phyloP scores from a whole-genome alignment of 768 basidiomycete species.

The Cyathus striatus region DNA sequence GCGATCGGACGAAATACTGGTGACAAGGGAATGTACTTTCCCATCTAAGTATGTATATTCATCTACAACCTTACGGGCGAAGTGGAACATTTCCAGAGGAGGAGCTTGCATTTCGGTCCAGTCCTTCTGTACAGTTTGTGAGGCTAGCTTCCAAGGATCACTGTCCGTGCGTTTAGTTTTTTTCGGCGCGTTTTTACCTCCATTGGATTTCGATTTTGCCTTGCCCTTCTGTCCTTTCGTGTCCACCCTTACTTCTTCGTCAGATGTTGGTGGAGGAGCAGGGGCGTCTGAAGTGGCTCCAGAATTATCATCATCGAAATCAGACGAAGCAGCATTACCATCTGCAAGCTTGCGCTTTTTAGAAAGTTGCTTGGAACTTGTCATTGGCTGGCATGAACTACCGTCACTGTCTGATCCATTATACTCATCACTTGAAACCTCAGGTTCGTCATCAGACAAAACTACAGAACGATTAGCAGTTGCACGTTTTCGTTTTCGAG shows the following conservation, averaged over 20 bases:
- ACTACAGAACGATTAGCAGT: constrained; percentile 35
- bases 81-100: constrained; percentile 90
- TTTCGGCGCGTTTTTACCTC: constrained; percentile 36
- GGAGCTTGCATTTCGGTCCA: constrained; percentile 80
- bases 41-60: constrained; percentile 92
- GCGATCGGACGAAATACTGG: constrained; percentile 67
- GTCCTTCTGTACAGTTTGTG: constrained; percentile 55
- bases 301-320: constrained; percentile 33
- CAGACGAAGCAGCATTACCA: constrained; percentile 27
- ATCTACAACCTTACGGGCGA: constrained; percentile 83
- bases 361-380: constrained; percentile 17
- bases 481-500: constrained; percentile 14
- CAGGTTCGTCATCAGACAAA: constrained; percentile 43
- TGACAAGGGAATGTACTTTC: constrained; percentile 73
- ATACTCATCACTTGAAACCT: constrained; percentile 19
- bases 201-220: constrained; percentile 12
- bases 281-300: constrained; percentile 28
- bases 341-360: constrained; percentile 14
- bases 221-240: constrained; percentile 23
- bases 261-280: constrained; percentile 23
- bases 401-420: constrained; percentile 18
- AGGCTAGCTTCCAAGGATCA: constrained; percentile 77
- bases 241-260: constrained; percentile 25
- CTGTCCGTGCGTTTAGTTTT: constrained; percentile 59
- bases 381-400: constrained; percentile 16